Conservation (phyloP, 2,329 filamentous ascomycete species). For the Westerdykella aurantiaca region DNA sequence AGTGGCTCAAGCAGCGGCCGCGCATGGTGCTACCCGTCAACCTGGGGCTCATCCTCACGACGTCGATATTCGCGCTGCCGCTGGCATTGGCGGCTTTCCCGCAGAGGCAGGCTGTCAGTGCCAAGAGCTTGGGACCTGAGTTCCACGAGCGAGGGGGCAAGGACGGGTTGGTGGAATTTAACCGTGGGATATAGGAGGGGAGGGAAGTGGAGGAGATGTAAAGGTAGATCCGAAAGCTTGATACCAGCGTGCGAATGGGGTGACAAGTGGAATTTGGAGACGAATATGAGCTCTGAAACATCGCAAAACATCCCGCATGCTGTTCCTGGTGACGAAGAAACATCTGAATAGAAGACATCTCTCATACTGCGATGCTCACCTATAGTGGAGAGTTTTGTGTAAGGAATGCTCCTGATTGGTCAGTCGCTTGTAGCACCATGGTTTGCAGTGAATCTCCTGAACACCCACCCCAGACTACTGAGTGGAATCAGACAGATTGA, state of each 20-base stretch:
- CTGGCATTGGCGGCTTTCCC: conserved; percentile 89
- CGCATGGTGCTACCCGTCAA: conserved; percentile 76
- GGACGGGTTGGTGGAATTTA: conserved; percentile 86
- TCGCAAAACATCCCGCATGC: too few relatives aligned
- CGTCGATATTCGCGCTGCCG: conserved; percentile 82
- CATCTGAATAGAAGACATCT: too few relatives aligned
- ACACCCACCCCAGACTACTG: too few relatives aligned
- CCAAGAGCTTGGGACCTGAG: conserved; percentile 71
- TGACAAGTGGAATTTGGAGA: background rate
- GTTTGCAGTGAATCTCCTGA: too few relatives aligned
- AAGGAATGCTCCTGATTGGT: conserved; percentile 19
- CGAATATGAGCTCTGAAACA: too few relatives aligned
- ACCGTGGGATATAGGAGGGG: conserved; percentile 68
- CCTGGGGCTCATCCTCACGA: conserved; percentile 76
- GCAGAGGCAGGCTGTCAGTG: conserved; percentile 76
- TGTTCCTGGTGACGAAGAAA: too few relatives aligned
- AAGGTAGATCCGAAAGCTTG: background rate
- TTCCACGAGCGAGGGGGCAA: conserved; percentile 78
- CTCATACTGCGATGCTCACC: too few relatives aligned
- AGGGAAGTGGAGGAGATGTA: conserved; percentile 14
- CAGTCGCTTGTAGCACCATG: background rate
- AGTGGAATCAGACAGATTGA: too few relatives aligned
- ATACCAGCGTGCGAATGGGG: background rate
- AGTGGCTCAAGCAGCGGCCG: conserved; percentile 75
- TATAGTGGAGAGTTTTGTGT: too few relatives aligned